Conservation (phyloP, 441 rosid genomes). For the Brassica balearica region DNA sequence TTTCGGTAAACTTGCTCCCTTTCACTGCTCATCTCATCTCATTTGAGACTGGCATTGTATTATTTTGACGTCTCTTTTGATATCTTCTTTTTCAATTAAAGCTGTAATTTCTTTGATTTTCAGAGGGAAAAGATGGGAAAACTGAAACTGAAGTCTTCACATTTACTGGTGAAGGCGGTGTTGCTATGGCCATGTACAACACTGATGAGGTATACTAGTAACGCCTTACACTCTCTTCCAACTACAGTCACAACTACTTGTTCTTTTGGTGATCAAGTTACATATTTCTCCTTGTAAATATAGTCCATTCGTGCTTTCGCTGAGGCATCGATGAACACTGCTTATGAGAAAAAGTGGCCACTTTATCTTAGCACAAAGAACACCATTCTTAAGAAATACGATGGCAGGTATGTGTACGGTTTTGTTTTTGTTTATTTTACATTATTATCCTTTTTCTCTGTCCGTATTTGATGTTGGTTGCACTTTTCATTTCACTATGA, state of each 20-base stretch:
- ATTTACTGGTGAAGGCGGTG: slow-evolving; percentile 88
- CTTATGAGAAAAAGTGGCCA: slow-evolving; percentile 96
- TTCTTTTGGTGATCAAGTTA: slow-evolving; percentile 13
- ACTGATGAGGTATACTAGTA: slow-evolving; percentile 75
- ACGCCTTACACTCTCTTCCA: neutral
- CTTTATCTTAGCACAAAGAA: slow-evolving; percentile 99
- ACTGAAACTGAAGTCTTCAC: slow-evolving; percentile 79
- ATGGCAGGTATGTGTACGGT: slow-evolving; percentile 79
- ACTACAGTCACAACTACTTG: slow-evolving; percentile 2
- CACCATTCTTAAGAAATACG: slow-evolving; percentile 97
- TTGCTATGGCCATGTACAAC: slow-evolving; percentile 87
- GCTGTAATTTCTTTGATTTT: slow-evolving; percentile 45
- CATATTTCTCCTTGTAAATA: slow-evolving; percentile 26
- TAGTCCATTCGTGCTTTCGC: slow-evolving; percentile 96
- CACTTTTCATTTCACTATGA: too few relatives aligned
- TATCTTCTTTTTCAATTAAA: neutral
- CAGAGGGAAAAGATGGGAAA: slow-evolving; percentile 70
- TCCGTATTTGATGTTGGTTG: neutral
- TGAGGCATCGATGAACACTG: slow-evolving; percentile 94
- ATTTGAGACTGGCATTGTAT: slow-evolving; percentile 14
- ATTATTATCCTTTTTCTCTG: neutral
- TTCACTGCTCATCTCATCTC: neutral
- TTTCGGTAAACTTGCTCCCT: slow-evolving; percentile 61
- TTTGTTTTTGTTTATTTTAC: slow-evolving; percentile 2
- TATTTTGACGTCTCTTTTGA: neutral